Evolutionary conservation across 805 yeast species (phyloP).

Genomic region (Yarrowia osloensis): DNA sequence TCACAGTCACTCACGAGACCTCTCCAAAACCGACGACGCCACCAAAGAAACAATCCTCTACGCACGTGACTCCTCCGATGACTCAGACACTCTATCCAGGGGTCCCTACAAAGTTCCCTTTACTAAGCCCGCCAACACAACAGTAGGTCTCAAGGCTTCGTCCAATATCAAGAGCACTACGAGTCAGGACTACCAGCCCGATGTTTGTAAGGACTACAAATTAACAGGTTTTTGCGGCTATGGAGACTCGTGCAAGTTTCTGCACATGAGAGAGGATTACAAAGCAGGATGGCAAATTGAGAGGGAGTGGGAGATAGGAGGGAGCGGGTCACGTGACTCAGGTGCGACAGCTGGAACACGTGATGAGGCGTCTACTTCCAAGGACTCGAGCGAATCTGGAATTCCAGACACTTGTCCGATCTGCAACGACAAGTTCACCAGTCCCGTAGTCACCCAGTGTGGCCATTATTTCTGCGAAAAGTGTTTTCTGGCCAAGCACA

Average conservation of each 20-base stretch:
- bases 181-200: constrained; percentile 83
- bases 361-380: too few species aligned
- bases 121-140: background rate
- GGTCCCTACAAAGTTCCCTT: constrained; percentile 20
- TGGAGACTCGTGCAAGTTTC: constrained; percentile 94
- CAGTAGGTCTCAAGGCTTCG: constrained; percentile 47
- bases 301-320: constrained; percentile 64
- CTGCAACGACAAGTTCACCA: constrained; percentile 56
- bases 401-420: constrained; percentile 52
- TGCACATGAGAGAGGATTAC: constrained; percentile 87
- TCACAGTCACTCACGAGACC: background rate
- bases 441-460: constrained; percentile 62
- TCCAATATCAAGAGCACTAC: constrained; percentile 62
- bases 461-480: constrained; percentile 63
- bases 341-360: too few species aligned
- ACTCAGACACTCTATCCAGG: background rate
- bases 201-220: constrained; percentile 87
- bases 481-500: constrained; percentile 57
- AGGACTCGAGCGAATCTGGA: too few species aligned
- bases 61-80: background rate
- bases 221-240: constrained; percentile 95
- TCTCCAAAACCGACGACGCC: background rate
- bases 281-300: constrained; percentile 66
- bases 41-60: constrained; percentile 18
- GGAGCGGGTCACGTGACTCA: background rate